Evolutionary conservation across 2,329 filamentous ascomycete species (phyloP).

Genomic region (Ploettnerulaceae sp.): DNA sequence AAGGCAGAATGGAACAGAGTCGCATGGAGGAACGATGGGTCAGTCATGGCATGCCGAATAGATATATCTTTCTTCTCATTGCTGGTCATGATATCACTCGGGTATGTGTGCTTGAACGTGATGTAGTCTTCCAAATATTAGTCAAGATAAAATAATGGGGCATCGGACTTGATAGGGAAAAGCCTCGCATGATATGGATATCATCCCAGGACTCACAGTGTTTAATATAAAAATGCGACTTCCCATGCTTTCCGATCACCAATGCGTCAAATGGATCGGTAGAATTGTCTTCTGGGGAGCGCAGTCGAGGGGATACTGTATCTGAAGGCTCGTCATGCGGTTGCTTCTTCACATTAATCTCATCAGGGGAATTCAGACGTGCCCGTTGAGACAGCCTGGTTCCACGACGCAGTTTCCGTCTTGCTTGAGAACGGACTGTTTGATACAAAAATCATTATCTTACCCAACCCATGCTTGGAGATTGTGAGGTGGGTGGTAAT

Average conservation of each 20-base stretch:
- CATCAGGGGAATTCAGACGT: neutral
- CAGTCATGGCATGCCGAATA: slow-evolving; percentile 10
- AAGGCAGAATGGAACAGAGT: slow-evolving; percentile 15
- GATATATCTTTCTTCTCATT: slow-evolving; percentile 9
- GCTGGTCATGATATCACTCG: neutral
- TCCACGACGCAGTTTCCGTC: slow-evolving; percentile 10
- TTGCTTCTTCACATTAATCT: neutral
- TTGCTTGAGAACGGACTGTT: slow-evolving; percentile 9
- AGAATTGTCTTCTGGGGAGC: neutral
- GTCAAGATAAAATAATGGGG: no score
- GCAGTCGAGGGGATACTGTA: neutral
- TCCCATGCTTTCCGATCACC: slow-evolving; percentile 1
- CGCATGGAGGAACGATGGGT: slow-evolving; percentile 13
- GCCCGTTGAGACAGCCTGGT: neutral
- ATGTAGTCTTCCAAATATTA: slow-evolving; percentile 1
- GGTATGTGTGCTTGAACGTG: slow-evolving; percentile 7
- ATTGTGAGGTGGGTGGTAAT: neutral
- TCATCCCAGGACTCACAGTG: slow-evolving; percentile 9
- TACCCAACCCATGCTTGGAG: neutral
- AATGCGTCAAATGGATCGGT: slow-evolving; percentile 4
- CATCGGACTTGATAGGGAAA: no score
- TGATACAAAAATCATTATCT: neutral
- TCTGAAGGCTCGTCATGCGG: neutral
- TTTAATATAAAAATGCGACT: slow-evolving; percentile 6
- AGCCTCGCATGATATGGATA: neutral